phyloP scores from a whole-genome alignment of 2,329 filamentous ascomycete species.

The Penicillium sclerotiorum region DNA sequence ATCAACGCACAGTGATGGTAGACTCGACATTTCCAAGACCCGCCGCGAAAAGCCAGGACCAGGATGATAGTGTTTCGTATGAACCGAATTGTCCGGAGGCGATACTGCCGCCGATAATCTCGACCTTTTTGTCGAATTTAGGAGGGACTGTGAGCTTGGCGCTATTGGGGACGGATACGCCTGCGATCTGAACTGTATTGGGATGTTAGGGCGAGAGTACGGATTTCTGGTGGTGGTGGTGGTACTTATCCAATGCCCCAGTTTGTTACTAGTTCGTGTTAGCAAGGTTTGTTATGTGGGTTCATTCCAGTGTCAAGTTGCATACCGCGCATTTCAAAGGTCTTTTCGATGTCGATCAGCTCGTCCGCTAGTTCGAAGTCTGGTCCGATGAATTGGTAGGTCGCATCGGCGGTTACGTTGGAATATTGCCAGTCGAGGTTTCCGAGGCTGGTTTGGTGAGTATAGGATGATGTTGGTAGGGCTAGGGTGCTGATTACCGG shows the following conservation, averaged over 20 bases:
- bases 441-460: constrained; percentile 46
- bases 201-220: constrained; percentile 17
- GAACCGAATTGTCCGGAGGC: constrained; percentile 61
- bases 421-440: constrained; percentile 64
- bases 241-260: constrained; percentile 57
- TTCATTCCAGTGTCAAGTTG: neutral
- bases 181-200: constrained; percentile 54
- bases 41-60: constrained; percentile 58
- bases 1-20: constrained; percentile 49
- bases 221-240: neutral
- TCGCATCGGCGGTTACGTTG: constrained; percentile 60
- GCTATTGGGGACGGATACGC: constrained; percentile 53
- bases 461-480: neutral
- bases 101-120: constrained; percentile 54
- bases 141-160: constrained; percentile 50
- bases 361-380: constrained; percentile 50
- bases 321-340: constrained; percentile 57
- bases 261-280: constrained; percentile 55
- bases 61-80: constrained; percentile 61
- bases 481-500: constrained; percentile 22
- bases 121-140: constrained; percentile 40
- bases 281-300: neutral
- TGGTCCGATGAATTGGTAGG: constrained; percentile 57
- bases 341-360: constrained; percentile 48
- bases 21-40: constrained; percentile 63